These are phyloP conservation scores for Yamadazyma sp. DNA, from an alignment of 1,139 yeast genomes.

Conservation along the genomic window DNA sequence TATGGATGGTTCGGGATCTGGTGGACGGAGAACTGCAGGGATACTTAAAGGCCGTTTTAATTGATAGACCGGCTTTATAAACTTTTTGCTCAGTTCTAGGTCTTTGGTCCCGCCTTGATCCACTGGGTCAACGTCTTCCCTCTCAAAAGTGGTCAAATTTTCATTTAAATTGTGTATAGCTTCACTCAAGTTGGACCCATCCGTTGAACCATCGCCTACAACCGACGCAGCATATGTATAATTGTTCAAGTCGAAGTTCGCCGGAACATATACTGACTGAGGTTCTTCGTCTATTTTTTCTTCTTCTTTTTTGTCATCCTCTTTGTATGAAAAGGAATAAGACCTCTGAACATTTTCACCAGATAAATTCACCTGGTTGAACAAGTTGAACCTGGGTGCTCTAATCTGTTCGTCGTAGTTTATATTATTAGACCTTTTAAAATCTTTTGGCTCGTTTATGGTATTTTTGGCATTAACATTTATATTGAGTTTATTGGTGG, in stretches of 20 bases:
- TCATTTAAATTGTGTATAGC: slow-evolving; percentile 28
- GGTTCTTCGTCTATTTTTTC: slow-evolving; percentile 2
- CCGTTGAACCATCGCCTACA: slow-evolving; percentile 6
- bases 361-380: slow-evolving; percentile 7
- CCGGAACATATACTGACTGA: slow-evolving; percentile 33
- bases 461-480: slow-evolving; percentile 8
- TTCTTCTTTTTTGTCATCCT: slow-evolving; percentile 3
- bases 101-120: background rate
- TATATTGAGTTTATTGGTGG: slow-evolving; percentile 1
- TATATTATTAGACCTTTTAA: slow-evolving; percentile 21
- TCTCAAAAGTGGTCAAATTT: slow-evolving; percentile 21
- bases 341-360: slow-evolving; percentile 4
- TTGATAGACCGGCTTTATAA: slow-evolving; percentile 29
- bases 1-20: slow-evolving; percentile 4
- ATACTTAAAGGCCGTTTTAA: slow-evolving; percentile 40
- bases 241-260: slow-evolving; percentile 37
- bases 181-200: slow-evolving; percentile 13
- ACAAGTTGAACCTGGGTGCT: slow-evolving; percentile 38
- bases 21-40: slow-evolving; percentile 46
- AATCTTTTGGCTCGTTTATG: slow-evolving; percentile 6
- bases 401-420: slow-evolving; percentile 47
- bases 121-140: slow-evolving; percentile 5
- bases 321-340: slow-evolving; percentile 4
- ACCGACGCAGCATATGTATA: slow-evolving; percentile 15
- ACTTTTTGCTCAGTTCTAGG: slow-evolving; percentile 2